These are phyloP conservation scores for Acmispon strigosus DNA, from an alignment of 306 rosid species.

Conservation along the genomic window DNA sequence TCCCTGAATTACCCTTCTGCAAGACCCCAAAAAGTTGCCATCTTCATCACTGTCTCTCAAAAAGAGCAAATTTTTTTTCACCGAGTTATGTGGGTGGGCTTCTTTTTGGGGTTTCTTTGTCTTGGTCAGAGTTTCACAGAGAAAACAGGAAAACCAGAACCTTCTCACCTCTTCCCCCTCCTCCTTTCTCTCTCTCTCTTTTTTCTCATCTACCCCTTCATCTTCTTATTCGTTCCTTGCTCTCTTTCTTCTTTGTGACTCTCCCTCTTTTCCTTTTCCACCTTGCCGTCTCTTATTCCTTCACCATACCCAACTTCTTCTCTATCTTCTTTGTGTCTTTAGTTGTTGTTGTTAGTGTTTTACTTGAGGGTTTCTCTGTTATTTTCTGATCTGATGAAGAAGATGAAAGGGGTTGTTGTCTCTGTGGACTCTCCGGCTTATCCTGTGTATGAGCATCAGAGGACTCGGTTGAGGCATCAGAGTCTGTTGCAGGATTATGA, in stretches of 20 bases:
- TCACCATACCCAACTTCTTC: not conserved
- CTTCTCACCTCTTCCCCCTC: slow-evolving; percentile 16
- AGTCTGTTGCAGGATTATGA: slow-evolving; percentile 63
- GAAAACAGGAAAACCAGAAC: slow-evolving; percentile 78
- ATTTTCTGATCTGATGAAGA: slow-evolving; percentile 50
- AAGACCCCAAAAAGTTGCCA: slow-evolving; percentile 60
- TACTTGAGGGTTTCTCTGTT: slow-evolving; percentile 28
- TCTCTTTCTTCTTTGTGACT: not conserved
- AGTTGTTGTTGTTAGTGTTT: too few relatives aligned
- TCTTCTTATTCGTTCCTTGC: not conserved
- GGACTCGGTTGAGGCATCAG: slow-evolving; percentile 51
- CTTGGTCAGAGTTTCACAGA: slow-evolving; percentile 80
- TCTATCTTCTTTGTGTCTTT: not conserved
- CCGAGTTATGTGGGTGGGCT: slow-evolving; percentile 75
- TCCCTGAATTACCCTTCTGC: slow-evolving; percentile 92
- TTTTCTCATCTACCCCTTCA: not conserved
- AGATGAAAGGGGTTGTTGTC: slow-evolving; percentile 49
- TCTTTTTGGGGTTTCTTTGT: slow-evolving; percentile 62
- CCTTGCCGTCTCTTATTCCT: too few relatives aligned
- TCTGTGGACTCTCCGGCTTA: slow-evolving; percentile 28
- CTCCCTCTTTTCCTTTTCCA: not conserved
- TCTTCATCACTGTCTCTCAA: slow-evolving; percentile 77
- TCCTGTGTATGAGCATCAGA: slow-evolving; percentile 41
- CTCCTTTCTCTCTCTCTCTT: not conserved
- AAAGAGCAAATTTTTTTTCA: slow-evolving; percentile 55